These are phyloP conservation scores for Colletotrichum sp. DNA, from an alignment of 2,329 filamentous ascomycete species.

Conservation along the genomic window DNA sequence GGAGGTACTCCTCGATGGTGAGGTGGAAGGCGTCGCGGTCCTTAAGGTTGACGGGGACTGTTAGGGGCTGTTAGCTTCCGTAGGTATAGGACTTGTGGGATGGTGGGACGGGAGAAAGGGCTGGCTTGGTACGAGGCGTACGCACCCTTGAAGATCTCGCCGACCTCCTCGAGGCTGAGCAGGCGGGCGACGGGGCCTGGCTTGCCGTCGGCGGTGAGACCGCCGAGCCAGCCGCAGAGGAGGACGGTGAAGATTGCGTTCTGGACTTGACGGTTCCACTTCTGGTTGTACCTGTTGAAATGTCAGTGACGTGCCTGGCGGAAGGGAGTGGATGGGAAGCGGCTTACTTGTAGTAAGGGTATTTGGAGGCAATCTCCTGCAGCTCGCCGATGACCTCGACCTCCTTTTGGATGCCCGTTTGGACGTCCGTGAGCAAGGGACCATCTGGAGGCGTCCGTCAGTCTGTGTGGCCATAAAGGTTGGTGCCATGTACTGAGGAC, in stretches of 20 bases:
- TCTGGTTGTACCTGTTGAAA: conserved; percentile 70
- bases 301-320: not conserved
- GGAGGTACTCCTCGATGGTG: conserved; percentile 95
- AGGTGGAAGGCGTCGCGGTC: conserved; percentile 91
- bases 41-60: conserved; percentile 91
- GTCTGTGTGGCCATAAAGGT: conserved; percentile 50
- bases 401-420: conserved; percentile 75
- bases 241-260: conserved; percentile 69
- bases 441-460: conserved; percentile 74
- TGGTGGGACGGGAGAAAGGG: too few relatives aligned
- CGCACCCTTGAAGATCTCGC: conserved; percentile 75
- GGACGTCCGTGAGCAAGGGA: conserved; percentile 71
- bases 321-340: not conserved
- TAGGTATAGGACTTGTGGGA: not conserved
- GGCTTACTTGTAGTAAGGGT: conserved; percentile 92
- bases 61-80: fast-evolving
- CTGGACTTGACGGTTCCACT: conserved; percentile 87
- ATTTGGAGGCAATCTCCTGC: conserved; percentile 75
- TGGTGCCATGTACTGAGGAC: conserved; percentile 22
- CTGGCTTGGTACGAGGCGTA: too few relatives aligned
- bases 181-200: conserved; percentile 67
- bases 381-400: conserved; percentile 74
- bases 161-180: conserved; percentile 87
- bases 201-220: conserved; percentile 60
- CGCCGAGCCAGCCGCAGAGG: conserved; percentile 78